Base-by-base conservation (phyloP, 371 early-diverging fungal genomes). In the Coemansia sp. region DNA sequence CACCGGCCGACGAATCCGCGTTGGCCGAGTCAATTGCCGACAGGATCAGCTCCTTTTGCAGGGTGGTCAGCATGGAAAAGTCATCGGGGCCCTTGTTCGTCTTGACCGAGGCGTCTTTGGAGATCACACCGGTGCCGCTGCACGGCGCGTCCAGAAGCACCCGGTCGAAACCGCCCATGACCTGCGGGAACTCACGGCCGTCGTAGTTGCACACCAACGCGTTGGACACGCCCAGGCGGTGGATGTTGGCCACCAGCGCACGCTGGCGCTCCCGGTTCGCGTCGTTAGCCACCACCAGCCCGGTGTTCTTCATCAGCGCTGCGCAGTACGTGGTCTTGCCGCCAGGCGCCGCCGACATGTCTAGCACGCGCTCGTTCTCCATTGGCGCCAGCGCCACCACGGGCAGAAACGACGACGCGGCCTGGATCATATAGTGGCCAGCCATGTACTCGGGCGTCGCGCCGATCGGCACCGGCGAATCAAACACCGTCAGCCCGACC, bases 301-400 rank as follows among this genome's bases (percentile, higher is more conserved):
- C 99, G 11, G 99, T 98, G 83, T 99, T 99, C 82, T 97, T 94
- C 87, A 96, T 90, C 55, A 99, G 77, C 2, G 98, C 94, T 12
- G 98, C 92, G 58, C 95, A 93, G 76, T 96, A 92, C 0, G 97
- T 95, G 14, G 95, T 92, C 79, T 99, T 99, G 72, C 99, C 99
- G 59, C 99, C 99, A 6, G 99, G 99, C n/a, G 99, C 98, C 34
- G 98, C 90, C 61, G 96, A 95, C 99, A 99, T 97, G 81, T 99
- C 99, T 36, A 99, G 82, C n/a, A 99, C 87, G 55, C 89, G 86
- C 66, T 98, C 95, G 68, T 92, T 84, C 57, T 93, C 94, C 77
- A 92, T 90, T 41, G 97, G 97, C 11, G 93, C 96, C 31, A 99
- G 81, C 0, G 98, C 91, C 85, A 99, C 90, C 35, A 99, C 99